Conservation (phyloP, 176 grass and related monocot species). For the Raddia distichophylla region DNA sequence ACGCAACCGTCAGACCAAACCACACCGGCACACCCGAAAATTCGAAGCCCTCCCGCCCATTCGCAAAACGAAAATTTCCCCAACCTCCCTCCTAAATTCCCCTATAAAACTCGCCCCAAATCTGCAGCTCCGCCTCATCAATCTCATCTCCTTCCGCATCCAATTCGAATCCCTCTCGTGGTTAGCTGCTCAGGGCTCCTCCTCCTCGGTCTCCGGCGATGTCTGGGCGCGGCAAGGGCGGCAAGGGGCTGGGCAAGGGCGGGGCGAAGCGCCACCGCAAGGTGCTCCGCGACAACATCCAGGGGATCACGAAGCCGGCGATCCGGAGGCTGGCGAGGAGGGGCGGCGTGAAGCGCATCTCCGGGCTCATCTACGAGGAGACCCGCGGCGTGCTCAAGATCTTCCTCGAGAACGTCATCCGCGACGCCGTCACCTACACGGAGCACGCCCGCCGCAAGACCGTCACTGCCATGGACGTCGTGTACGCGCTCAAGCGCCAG, state of each 20-base stretch:
- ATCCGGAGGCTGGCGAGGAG: conserved; percentile 73
- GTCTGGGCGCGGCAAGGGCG: conserved; percentile 87
- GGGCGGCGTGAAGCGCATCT: conserved; percentile 89
- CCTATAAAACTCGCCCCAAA: conserved; percentile 40
- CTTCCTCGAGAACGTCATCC: conserved; percentile 93
- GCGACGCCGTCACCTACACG: conserved; percentile 87
- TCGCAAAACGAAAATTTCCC: neutral
- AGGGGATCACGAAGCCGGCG: conserved; percentile 94
- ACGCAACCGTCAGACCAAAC: neutral
- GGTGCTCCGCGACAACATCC: conserved; percentile 90
- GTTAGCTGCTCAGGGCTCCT: neutral
- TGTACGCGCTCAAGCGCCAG: conserved; percentile 89
- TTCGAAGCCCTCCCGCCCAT: conserved; percentile 21
- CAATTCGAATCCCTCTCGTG: neutral
- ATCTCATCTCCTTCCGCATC: neutral
- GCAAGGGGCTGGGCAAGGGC: conserved; percentile 84
- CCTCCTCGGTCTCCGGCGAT: conserved; percentile 26
- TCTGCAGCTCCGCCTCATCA: neutral
- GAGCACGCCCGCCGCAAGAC: conserved; percentile 92
- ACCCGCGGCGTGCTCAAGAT: conserved; percentile 92
- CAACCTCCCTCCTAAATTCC: conserved; percentile 4
- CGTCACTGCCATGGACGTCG: conserved; percentile 89
- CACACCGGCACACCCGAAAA: neutral
- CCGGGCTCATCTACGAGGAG: conserved; percentile 82
- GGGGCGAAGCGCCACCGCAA: conserved; percentile 84